Evolutionary conservation across 495 filamentous ascomycete species (phyloP).

Genomic region (Aspergillus leporis): DNA sequence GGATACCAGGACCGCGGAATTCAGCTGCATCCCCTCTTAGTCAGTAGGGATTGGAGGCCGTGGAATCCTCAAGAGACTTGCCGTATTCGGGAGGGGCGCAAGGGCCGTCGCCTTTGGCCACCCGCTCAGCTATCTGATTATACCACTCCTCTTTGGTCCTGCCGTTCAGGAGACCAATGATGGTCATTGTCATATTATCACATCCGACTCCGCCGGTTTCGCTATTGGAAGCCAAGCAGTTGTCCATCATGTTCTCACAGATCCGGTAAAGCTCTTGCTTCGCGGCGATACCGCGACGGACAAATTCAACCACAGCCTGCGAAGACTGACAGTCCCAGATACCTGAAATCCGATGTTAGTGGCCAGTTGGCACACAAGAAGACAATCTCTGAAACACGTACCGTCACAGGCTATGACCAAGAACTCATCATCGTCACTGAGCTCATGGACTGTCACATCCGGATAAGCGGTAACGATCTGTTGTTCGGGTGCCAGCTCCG

Average conservation of each 20-base stretch:
- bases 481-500: conserved; percentile 90
- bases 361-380: not conserved
- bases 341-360: conserved; percentile 55
- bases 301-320: conserved; percentile 95
- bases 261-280: conserved; percentile 92
- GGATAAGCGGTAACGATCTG: conserved; percentile 98
- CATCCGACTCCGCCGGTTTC: conserved; percentile 98
- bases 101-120: conserved; percentile 95
- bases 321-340: conserved; percentile 99
- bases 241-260: conserved; percentile 99
- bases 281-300: conserved; percentile 89
- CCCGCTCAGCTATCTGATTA: conserved; percentile 87
- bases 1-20: conserved; percentile 81
- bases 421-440: conserved; percentile 94
- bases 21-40: conserved; percentile 70
- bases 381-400: conserved; percentile 42
- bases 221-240: conserved; percentile 93
- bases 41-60: conserved; percentile 50
- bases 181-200: conserved; percentile 98
- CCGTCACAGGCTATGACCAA: conserved; percentile 96
- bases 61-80: conserved; percentile 64
- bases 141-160: conserved; percentile 98
- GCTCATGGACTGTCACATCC: conserved; percentile 86
- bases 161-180: conserved; percentile 86
- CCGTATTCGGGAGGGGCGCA: conserved; percentile 99